These are phyloP conservation scores for Blastobotrys proliferans DNA, from an alignment of 1,139 yeast species.

Conservation along the genomic window DNA sequence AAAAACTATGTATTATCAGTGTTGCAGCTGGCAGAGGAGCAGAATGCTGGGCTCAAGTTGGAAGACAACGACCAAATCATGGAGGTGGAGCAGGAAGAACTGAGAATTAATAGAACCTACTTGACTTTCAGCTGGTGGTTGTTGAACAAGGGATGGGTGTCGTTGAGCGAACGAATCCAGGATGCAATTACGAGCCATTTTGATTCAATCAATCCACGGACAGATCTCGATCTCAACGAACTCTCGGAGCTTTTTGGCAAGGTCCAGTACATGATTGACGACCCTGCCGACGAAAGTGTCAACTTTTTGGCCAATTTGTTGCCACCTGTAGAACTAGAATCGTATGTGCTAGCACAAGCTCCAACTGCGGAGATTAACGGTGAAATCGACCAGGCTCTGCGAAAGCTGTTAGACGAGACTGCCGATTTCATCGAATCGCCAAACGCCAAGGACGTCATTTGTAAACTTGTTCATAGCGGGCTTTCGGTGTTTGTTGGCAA, in stretches of 20 bases:
- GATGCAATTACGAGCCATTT: slow-evolving; percentile 59
- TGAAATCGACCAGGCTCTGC: slow-evolving; percentile 20
- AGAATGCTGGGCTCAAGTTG: slow-evolving; percentile 25
- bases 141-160: slow-evolving; percentile 77
- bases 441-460: slow-evolving; percentile 38
- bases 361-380: slow-evolving; percentile 20
- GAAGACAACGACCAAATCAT: slow-evolving; percentile 33
- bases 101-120: slow-evolving; percentile 69
- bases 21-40: slow-evolving; percentile 51
- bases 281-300: slow-evolving; percentile 20
- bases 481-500: slow-evolving; percentile 32
- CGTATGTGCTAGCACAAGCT: slow-evolving; percentile 37
- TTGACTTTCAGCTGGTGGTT: slow-evolving; percentile 93
- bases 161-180: slow-evolving; percentile 52
- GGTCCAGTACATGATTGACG: slow-evolving; percentile 42
- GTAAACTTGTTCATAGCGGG: slow-evolving; percentile 38
- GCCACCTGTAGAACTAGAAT: slow-evolving; percentile 42
- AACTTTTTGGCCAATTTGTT: slow-evolving; percentile 34
- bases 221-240: slow-evolving; percentile 60
- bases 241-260: slow-evolving; percentile 48
- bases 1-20: slow-evolving; percentile 80
- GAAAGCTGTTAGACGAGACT: slow-evolving; percentile 48
- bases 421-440: slow-evolving; percentile 46
- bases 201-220: slow-evolving; percentile 62
- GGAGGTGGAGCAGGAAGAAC: slow-evolving; percentile 28